Base-by-base conservation (phyloP, 345 rosid species). In the Eutrema yunnanense region DNA sequence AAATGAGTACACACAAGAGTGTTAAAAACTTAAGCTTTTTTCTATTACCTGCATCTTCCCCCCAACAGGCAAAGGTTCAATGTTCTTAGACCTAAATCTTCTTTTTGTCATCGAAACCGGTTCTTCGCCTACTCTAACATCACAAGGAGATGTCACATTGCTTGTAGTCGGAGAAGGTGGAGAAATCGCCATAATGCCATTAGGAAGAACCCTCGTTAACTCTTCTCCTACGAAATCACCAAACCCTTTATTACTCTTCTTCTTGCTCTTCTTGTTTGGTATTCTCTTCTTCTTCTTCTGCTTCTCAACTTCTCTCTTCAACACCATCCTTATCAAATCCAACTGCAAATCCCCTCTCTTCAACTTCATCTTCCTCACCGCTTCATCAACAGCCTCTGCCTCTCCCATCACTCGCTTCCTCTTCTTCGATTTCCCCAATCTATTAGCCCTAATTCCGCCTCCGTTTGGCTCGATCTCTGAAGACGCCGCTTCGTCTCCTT, bases 111-210 rank as follows among this genome's bases (percentile, higher is more conserved):
- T 73, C 0, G 84, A 47, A 51, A 69, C 64, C 1, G 82, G 64
- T 50, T 82, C 87, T 42, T 53, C 87, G 0, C 90, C 97, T 4
- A 92, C 80, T 79, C 86, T 92, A 56, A 87, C 81, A 81, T 86
- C 87, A 69, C 86, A 83, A 67, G 82, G 82, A 81, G 86, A 81
- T 76, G 73, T 82, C 46, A 69, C 83, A 81, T 86, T 80, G 60
- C 76, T 82, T 53, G 73, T 64, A 73, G 78, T 46, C 26, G 78
- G 79, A 72, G 84, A 77, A 63, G 86, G 81, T 51, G 77, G 72
- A 34, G 96, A 82, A 73, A 95, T 88, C 3, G 89, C 92, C 99
- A 95, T 95, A 42, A 92, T 66, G 9, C 98, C 99, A 82, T 95
- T 84, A 48, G 99, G 99, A 77, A 95, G 82, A 60, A 86, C 82